Evolutionary conservation across 371 early-diverging fungal genomes (phyloP).

Genomic region (Circinella minor): DNA sequence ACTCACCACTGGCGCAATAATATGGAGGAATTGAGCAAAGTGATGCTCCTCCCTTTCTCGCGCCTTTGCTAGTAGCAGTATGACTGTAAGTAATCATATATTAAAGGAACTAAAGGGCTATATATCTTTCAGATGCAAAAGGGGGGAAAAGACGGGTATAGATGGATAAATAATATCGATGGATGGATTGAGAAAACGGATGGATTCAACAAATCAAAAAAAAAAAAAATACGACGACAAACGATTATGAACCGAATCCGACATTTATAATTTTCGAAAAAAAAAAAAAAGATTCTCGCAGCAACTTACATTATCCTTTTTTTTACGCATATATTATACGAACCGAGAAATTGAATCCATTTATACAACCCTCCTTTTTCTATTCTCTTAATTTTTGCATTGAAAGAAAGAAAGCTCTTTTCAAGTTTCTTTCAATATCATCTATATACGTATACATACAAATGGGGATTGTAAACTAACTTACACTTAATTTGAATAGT

Average conservation of each 20-base stretch:
- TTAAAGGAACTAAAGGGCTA: not conserved
- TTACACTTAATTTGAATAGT: slow-evolving; percentile 57
- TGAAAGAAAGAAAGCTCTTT: too few species aligned
- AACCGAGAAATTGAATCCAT: not conserved
- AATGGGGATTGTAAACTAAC: not conserved
- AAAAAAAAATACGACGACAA: not conserved
- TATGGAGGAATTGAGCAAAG: not conserved
- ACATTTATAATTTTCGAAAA: not conserved
- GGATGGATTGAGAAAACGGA: slow-evolving; percentile 15
- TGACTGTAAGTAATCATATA: slow-evolving; percentile 19
- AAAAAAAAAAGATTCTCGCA: slow-evolving; percentile 5
- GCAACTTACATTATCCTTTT: not conserved
- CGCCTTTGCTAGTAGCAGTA: slow-evolving; percentile 16
- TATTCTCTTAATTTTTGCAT: not conserved
- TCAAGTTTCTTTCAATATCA: too few species aligned
- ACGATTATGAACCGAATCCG: not conserved
- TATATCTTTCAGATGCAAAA: not conserved
- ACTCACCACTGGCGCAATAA: not conserved
- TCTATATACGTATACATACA: too few species aligned
- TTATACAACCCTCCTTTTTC: not conserved
- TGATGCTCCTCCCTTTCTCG: slow-evolving; percentile 14
- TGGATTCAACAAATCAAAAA: not conserved
- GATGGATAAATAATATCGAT: slow-evolving; percentile 5
- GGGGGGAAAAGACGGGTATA: slow-evolving; percentile 11
- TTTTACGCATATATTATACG: not conserved